Base-by-base conservation (phyloP, 1,284 basidiomycete genomes). In the Malassezia vespertilionis region DNA sequence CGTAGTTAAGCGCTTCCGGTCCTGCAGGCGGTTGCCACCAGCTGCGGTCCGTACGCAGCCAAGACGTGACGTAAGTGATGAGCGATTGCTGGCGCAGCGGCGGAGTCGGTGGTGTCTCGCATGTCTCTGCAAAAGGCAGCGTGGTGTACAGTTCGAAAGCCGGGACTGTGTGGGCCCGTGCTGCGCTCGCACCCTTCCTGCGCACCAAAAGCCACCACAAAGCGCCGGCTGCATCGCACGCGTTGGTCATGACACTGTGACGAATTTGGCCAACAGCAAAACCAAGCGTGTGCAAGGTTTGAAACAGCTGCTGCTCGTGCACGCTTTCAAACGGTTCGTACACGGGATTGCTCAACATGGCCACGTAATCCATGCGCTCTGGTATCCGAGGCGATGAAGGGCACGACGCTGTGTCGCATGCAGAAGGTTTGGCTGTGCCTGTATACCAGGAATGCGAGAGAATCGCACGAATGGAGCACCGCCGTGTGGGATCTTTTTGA, bases 151-250 rank as follows among this genome's bases (percentile, higher is more conserved):
- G n/a, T n/a, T n/a, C n/a, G n/a, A n/a, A n/a, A n/a, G n/a, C n/a
- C n/a, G n/a, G n/a, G n/a, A n/a, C n/a, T n/a, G n/a, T n/a, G n/a
- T n/a, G n/a, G n/a, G n/a, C n/a, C n/a, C n/a, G n/a, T n/a, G n/a
- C n/a, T n/a, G n/a, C n/a, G n/a, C n/a, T n/a, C n/a, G n/a, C n/a
- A n/a, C n/a, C n/a, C n/a, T n/a, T n/a, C 15, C 33, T 33, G 58
- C 82, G 79, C 63, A 84, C 81, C 40, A 97, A 74, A 77, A 95
- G 85, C 93, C 93, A 97, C 91, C 91, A 97, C 10, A 87, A 74
- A 1, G 90, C 87, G 9, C 88, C 84, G 5, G 84, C 80, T 0
- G 85, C 78, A 71, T 97, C 91, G 65, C 91, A 97, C 0, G 93
- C 91, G 71, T 95, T 80, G 21, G 79, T 83, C 35, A 84, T 76